Evolutionary conservation across 495 filamentous ascomycete genomes (phyloP), one percentile per base, ranked within the genome.

Genomic region (Podospora appendiculata): DNA sequence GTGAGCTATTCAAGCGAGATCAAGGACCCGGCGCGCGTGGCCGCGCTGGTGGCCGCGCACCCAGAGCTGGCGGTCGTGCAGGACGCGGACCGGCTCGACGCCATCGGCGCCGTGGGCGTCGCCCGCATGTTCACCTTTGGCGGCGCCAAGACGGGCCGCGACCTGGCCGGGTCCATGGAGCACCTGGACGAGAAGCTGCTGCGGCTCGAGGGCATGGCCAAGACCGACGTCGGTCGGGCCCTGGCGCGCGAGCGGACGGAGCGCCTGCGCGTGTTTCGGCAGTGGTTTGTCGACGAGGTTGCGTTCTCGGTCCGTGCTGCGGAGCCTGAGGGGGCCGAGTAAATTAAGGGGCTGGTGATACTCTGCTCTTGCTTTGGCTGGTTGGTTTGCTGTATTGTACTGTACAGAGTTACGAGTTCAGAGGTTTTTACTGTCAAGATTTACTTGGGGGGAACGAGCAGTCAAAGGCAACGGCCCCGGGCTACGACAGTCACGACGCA

Each of bases 11-110:
- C 82, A n/a, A 78, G 78, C 44, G 91, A 96, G 59, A 69, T 73
- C 53, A 78, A 79, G 55, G 68, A 88, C 57, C 79, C 83, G 0
- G 53, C 63, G 12, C 61, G 62, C 32, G 78, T 87, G 0, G 65
- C 66, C 1, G 57, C 58, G 0, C 65, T 89, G 6, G 69, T 93
- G 11, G 57, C 63, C 6, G 49, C 72, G 35, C 71, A 85, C 61
- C 87, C 84, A 0, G 90, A 96, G 67, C 70, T 96, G 6, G 89
- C 58, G 0, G 78, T 94, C 42, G 90, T 95, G 11, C 91, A 95
- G 67, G 90, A 95, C 67, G 91, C 90, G 2, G 91, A 96, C 70
- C 76, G 90, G 8, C 70, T 96, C 39, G 90, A 96, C 75, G 89
- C 91, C 3, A 80, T 95, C 57, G 91, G 91, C 2, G 88, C 88